These are phyloP conservation scores for Kandelia obovata DNA, from an alignment of 345 rosid genomes.

Conservation along the genomic window DNA sequence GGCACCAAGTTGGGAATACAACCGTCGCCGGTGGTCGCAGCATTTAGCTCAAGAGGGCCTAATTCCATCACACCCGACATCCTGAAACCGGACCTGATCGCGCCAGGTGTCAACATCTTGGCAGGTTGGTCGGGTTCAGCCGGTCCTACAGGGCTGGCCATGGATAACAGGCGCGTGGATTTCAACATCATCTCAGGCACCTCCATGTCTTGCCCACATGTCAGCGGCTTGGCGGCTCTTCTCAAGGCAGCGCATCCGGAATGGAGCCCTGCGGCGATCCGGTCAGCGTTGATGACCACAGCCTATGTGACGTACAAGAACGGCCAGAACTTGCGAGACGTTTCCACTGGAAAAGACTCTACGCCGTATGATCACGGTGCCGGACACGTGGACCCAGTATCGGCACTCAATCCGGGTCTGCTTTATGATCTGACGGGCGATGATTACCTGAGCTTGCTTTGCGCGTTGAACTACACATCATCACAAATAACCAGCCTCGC, in stretches of 20 bases:
- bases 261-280: slow-evolving; percentile 28
- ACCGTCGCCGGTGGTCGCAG: slow-evolving; percentile 34
- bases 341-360: slow-evolving; percentile 22
- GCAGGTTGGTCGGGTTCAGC: slow-evolving; percentile 30
- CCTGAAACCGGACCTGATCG: slow-evolving; percentile 29
- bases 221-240: slow-evolving; percentile 26
- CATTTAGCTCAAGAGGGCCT: slow-evolving; percentile 36
- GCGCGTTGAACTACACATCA: slow-evolving; percentile 27
- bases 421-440: slow-evolving; percentile 23
- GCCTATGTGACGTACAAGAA: slow-evolving; percentile 26
- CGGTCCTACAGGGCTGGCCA: slow-evolving; percentile 24
- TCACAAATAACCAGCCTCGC: slow-evolving; percentile 22
- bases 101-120: slow-evolving; percentile 34
- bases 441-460: slow-evolving; percentile 29
- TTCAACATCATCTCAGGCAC: slow-evolving; percentile 34
- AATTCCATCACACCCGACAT: slow-evolving; percentile 20
- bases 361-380: slow-evolving; percentile 34
- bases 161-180: slow-evolving; percentile 23
- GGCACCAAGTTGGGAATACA: slow-evolving; percentile 32
- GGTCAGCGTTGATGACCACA: slow-evolving; percentile 33
- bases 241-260: slow-evolving; percentile 27
- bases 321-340: slow-evolving; percentile 15
- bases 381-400: slow-evolving; percentile 29
- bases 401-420: slow-evolving; percentile 30
- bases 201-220: slow-evolving; percentile 36